Evolutionary conservation across 805 yeast genomes (phyloP).

Genomic region (Candida xyloterini): DNA sequence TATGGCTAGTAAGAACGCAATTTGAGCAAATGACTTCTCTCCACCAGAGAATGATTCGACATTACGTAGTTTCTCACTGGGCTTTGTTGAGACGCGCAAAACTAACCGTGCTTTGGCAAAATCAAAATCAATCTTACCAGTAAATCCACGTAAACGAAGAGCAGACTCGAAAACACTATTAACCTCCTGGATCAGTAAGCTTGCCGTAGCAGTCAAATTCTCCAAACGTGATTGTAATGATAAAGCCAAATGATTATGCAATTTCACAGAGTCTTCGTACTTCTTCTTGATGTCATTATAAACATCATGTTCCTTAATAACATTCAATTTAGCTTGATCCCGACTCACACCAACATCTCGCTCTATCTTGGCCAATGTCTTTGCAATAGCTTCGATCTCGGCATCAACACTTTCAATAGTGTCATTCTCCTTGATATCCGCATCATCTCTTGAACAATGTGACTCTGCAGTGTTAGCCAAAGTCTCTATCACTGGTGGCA

Average conservation of each 20-base stretch:
- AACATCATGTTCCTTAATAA: slow-evolving; percentile 41
- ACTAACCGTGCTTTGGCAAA: slow-evolving; percentile 47
- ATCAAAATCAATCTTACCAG: slow-evolving; percentile 69
- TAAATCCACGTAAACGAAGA: slow-evolving; percentile 63
- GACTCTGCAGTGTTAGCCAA: slow-evolving; percentile 32
- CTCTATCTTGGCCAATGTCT: slow-evolving; percentile 51
- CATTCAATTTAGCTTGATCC: slow-evolving; percentile 51
- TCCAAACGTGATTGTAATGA: slow-evolving; percentile 44
- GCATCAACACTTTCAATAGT: slow-evolving; percentile 45
- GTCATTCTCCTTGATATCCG: slow-evolving; percentile 38
- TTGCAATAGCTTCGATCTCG: slow-evolving; percentile 46
- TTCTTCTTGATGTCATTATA: slow-evolving; percentile 42
- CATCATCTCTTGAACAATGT: slow-evolving; percentile 48
- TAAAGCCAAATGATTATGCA: slow-evolving; percentile 29
- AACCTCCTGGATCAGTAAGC: slow-evolving; percentile 45
- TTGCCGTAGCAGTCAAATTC: slow-evolving; percentile 39
- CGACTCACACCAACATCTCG: slow-evolving; percentile 50
- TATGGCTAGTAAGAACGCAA: slow-evolving; percentile 79
- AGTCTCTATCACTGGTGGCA: slow-evolving; percentile 29
- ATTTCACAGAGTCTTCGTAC: slow-evolving; percentile 33
- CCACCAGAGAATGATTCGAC: slow-evolving; percentile 93
- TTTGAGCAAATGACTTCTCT: slow-evolving; percentile 91
- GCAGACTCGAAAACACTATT: slow-evolving; percentile 57
- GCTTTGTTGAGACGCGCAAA: slow-evolving; percentile 60
- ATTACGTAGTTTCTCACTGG: slow-evolving; percentile 56